phyloP scores from a whole-genome alignment of 306 rosid species.

The Dryas alaskensis region DNA sequence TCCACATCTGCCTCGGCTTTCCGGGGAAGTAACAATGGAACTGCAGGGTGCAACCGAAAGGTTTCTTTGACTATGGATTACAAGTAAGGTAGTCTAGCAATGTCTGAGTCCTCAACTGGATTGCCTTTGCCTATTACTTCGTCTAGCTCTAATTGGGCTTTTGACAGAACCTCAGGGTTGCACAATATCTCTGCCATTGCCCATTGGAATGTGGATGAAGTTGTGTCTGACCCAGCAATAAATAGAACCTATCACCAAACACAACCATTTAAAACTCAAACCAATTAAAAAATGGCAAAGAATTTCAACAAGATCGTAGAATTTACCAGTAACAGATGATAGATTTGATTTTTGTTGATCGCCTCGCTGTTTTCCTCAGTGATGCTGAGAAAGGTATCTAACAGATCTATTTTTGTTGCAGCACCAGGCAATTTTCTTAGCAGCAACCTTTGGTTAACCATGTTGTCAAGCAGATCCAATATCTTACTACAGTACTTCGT shows the following conservation, averaged over 20 bases:
- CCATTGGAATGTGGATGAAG: constrained; percentile 45
- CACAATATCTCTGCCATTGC: constrained; percentile 54
- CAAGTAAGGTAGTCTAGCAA: constrained; percentile 37
- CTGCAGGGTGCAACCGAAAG: constrained; percentile 39
- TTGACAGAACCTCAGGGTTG: constrained; percentile 40
- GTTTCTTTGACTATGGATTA: constrained; percentile 56
- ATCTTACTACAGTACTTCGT: constrained; percentile 16
- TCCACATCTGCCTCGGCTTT: constrained; percentile 43
- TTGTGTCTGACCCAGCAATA: constrained; percentile 56
- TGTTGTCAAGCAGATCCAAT: neutral
- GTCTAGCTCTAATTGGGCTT: constrained; percentile 38
- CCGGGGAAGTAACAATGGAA: constrained; percentile 48
- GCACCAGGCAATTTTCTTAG: neutral
- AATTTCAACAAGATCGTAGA: neutral
- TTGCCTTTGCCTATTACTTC: constrained; percentile 47
- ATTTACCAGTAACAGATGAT: constrained; percentile 37
- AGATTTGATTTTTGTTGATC: constrained; percentile 24
- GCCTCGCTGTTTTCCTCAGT: constrained; percentile 27
- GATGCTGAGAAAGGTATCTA: constrained; percentile 42
- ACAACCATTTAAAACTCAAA: neutral
- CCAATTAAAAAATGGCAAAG: neutral
- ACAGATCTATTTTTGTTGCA: constrained; percentile 24
- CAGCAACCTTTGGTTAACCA: constrained; percentile 33
- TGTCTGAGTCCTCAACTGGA: constrained; percentile 51
- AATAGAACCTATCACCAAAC: constrained; percentile 38